Evolutionary conservation across 345 rosid species (phyloP).

Genomic region (Raphanus raphanistrum): DNA sequence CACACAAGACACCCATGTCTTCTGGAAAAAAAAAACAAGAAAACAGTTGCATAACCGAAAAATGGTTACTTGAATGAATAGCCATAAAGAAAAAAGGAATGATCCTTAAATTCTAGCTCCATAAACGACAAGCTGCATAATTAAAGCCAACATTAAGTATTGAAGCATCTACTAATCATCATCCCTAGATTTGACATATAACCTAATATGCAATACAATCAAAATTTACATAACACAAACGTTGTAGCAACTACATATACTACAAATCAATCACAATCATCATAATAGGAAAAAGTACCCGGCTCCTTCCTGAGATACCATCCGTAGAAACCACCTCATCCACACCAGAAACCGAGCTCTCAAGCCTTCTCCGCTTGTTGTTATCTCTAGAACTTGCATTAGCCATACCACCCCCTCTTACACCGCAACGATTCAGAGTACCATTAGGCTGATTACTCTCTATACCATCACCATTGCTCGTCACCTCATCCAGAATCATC

Average conservation of each 20-base stretch:
- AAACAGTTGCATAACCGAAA: not conserved
- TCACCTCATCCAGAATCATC: conserved; percentile 56
- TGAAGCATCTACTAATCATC: conserved; percentile 3
- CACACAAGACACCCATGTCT: conserved; percentile 16
- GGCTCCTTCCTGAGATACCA: conserved; percentile 41
- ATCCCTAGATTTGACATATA: not conserved
- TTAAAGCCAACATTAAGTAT: not conserved
- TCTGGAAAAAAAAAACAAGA: not conserved
- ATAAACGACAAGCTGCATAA: not conserved
- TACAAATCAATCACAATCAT: not conserved
- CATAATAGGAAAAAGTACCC: conserved; percentile 44
- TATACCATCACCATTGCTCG: conserved; percentile 41
- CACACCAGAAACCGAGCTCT: conserved; percentile 41
- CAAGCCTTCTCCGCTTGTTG: conserved; percentile 66
- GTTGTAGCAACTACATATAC: not conserved
- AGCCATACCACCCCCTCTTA: conserved; percentile 10
- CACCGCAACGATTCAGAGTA: conserved; percentile 34
- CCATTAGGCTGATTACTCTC: conserved; percentile 32
- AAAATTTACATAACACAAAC: conserved; percentile 14
- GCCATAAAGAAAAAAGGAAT: not conserved
- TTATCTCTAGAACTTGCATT: conserved; percentile 44
- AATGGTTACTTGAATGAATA: not conserved
- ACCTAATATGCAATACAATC: not conserved
- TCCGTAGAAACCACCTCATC: conserved; percentile 41
- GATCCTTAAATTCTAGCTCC: not conserved